These are phyloP conservation scores for Xylariaceae sp. DNA, from an alignment of 2,329 filamentous ascomycete genomes.

Conservation along the genomic window DNA sequence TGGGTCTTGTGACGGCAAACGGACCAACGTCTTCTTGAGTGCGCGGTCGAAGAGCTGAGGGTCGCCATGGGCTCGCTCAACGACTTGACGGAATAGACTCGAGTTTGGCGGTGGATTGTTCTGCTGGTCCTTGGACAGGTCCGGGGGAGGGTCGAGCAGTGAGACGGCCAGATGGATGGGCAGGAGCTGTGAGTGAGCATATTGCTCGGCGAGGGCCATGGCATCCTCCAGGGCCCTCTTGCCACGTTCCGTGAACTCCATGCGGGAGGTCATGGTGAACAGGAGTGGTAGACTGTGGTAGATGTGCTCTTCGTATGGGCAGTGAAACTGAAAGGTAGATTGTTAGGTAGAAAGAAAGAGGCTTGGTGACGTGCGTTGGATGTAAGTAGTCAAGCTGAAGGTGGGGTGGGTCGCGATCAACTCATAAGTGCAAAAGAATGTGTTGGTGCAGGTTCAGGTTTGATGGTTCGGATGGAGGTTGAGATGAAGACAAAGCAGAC, in stretches of 20 bases:
- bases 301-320: constrained; percentile 18
- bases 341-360: not conserved
- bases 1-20: constrained; percentile 89
- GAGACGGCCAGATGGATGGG: constrained; percentile 86
- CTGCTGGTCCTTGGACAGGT: constrained; percentile 78
- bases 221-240: constrained; percentile 87
- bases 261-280: constrained; percentile 64
- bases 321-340: constrained; percentile 6
- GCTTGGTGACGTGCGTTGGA: not conserved
- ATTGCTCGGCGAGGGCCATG: constrained; percentile 82
- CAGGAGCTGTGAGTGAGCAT: constrained; percentile 84
- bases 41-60: constrained; percentile 81
- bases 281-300: constrained; percentile 8
- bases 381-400: not conserved
- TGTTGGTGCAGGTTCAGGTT: constrained; percentile 1
- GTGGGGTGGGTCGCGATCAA: not conserved
- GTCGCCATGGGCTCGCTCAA: constrained; percentile 92
- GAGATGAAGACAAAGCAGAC: not conserved
- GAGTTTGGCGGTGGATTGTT: constrained; percentile 62
- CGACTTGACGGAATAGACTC: constrained; percentile 90
- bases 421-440: constrained; percentile 13
- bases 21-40: constrained; percentile 87
- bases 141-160: constrained; percentile 70
- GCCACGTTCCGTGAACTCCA: constrained; percentile 92
- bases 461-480: not conserved